Evolutionary conservation across 1,139 yeast species (phyloP), one percentile per base, ranked within the genome.

Genomic region (Kodamaea ohmeri): DNA sequence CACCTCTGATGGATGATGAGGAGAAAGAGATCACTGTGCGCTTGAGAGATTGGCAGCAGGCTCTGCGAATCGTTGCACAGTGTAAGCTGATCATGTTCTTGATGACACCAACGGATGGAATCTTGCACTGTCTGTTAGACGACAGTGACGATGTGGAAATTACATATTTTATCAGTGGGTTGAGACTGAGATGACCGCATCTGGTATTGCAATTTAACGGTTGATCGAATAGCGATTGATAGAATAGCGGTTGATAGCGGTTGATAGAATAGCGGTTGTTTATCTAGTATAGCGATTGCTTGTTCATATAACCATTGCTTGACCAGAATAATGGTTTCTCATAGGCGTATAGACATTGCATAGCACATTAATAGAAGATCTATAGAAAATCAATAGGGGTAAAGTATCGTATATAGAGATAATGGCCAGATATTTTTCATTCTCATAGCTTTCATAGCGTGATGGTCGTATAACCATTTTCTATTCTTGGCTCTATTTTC

Each of bases 21-120:
- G 68, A 60, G 29, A 60, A 63, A 34, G 67, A 63, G 21, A 61
- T 78, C 11, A 56, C 63, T 14, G 74, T 80, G 14, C 65, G 63
- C 45, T 56, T 78, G 18, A 65, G 62, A 44, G 82, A 79, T 51
- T 80, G 85, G 85, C 74, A 66, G 41, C 55, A 72, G 55, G 82
- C 82, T 0, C 65, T 78, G 3, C 69, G 60, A 48, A 64, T 80
- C 14, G 73, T 78, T 27, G 78, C 78, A 14, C 58, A 71, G 7
- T 76, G 84, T 48, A 70, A 71, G 36, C 71, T 73, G 2, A 73
- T 78, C 34, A 69, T 78, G 12, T 52, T 80, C 32, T 62, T 77
- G 29, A 58, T 80, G 31, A 67, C 78, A 15, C 58, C 61, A n/a
- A 61, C 64, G 8, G 74, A 74, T 36, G 79, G 78, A 3, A 76